A percentile compares a stretch with the other conserved stretches of the same genome.
Conservation (phyloP, 2,329 filamentous ascomycete species). For the Phaeosphaeria sp. region DNA sequence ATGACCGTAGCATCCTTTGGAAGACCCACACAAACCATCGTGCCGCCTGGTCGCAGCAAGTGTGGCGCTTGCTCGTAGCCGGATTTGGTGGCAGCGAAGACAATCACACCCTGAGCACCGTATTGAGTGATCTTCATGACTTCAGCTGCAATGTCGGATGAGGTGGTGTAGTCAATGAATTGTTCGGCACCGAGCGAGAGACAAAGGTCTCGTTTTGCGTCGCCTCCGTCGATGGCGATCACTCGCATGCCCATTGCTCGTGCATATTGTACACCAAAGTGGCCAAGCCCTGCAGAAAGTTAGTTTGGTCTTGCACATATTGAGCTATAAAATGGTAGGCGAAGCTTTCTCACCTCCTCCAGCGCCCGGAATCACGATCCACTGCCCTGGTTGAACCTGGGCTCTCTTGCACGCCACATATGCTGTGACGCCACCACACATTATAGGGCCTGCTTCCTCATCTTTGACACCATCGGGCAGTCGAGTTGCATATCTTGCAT, state of each 20-base stretch:
- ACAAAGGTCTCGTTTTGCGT: conserved; percentile 54
- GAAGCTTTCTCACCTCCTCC: conserved; percentile 42
- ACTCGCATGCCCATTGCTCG: conserved; percentile 63
- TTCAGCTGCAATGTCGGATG: conserved; percentile 66
- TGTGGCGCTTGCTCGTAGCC: conserved; percentile 40
- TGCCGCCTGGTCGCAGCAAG: conserved; percentile 34
- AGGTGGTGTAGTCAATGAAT: conserved; percentile 63
- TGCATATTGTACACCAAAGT: conserved; percentile 46
- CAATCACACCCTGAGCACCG: conserved; percentile 82
- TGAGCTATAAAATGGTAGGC: too few relatives aligned
- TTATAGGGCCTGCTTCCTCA: conserved; percentile 54
- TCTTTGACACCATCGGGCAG: conserved; percentile 53
- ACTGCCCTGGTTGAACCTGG: conserved; percentile 47
- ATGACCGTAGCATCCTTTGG: conserved; percentile 30
- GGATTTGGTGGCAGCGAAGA: conserved; percentile 66
- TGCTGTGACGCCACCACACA: conserved; percentile 58
- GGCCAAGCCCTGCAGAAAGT: conserved; percentile 25
- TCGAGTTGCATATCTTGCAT: conserved; percentile 53
- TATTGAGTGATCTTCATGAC: conserved; percentile 57
- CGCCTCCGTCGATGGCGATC: conserved; percentile 62
- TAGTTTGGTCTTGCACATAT: too few relatives aligned
- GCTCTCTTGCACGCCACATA: conserved; percentile 54
- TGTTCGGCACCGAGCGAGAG: conserved; percentile 60
- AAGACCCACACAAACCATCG: conserved; percentile 38
- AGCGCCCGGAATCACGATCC: conserved; percentile 48